Conservation (phyloP, 352 stramenopile genomes). For the Elongisporangium anandrum region DNA sequence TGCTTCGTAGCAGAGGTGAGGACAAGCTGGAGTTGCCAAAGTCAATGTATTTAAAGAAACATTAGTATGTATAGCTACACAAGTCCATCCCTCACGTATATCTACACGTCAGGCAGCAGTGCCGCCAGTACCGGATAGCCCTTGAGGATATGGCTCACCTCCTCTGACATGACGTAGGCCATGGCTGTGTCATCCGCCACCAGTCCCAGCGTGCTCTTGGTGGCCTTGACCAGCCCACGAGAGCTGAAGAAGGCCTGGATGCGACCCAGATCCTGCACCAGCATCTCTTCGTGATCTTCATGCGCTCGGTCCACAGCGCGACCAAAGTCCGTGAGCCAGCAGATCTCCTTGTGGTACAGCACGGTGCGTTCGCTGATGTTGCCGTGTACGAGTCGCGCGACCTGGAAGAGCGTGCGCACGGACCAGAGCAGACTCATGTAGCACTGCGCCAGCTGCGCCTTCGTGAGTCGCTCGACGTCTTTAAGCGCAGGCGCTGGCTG, state of each 20-base stretch:
- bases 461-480: constrained; percentile 34
- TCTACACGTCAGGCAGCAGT: constrained; percentile 19
- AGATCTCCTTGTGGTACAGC: constrained; percentile 48
- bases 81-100: too few relatives aligned
- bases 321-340: constrained; percentile 86
- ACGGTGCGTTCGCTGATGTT: constrained; percentile 62
- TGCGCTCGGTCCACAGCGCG: constrained; percentile 68
- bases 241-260: constrained; percentile 71
- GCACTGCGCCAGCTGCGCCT: constrained; percentile 26
- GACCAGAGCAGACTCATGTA: constrained; percentile 40
- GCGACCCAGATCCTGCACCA: constrained; percentile 59
- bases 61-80: too few relatives aligned
- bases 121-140: constrained; percentile 22
- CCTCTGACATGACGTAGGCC: constrained; percentile 21
- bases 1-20: too few relatives aligned
- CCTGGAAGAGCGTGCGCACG: constrained; percentile 44
- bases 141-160: constrained; percentile 22
- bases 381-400: constrained; percentile 52
- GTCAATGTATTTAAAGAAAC: too few relatives aligned
- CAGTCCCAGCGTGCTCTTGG: constrained; percentile 23
- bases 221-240: constrained; percentile 22
- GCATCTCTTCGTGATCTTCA: constrained; percentile 36
- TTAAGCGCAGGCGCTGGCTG: constrained; percentile 27
- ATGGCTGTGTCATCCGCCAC: constrained; percentile 9
- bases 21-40: too few relatives aligned